phyloP scores from a whole-genome alignment of 2,329 filamentous ascomycete species.

The Pleomassaria siparia region DNA sequence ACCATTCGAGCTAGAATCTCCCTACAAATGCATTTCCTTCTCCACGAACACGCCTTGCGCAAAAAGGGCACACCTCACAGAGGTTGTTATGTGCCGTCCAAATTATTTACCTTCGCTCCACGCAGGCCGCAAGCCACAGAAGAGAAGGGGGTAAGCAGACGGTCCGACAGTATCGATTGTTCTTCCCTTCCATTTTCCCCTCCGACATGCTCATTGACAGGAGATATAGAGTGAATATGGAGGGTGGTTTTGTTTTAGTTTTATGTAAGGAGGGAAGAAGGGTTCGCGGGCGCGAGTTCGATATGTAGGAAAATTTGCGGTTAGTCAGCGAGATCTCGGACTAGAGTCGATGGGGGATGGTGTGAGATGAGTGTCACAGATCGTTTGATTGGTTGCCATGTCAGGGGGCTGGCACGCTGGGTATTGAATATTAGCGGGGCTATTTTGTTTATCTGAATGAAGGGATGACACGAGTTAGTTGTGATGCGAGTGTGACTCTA shows the following conservation, averaged over 20 bases:
- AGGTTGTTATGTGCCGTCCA: conserved; percentile 43
- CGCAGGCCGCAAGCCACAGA: conserved; percentile 40
- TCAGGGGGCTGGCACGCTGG: neutral
- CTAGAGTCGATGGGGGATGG: conserved; percentile 7
- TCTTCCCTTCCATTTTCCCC: conserved; percentile 69
- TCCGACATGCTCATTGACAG: conserved; percentile 61
- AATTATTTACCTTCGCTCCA: conserved; percentile 52
- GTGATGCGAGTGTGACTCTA: neutral
- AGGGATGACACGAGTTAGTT: neutral
- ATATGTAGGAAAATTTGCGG: conserved; percentile 18
- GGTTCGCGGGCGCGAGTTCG: conserved; percentile 17
- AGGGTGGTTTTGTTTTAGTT: conserved; percentile 45
- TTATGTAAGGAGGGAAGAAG: conserved; percentile 41
- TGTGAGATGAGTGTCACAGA: neutral
- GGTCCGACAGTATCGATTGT: conserved; percentile 20
- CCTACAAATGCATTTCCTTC: neutral
- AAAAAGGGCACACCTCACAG: neutral
- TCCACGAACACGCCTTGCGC: neutral
- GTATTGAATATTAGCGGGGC: neutral
- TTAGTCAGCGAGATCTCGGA: conserved; percentile 27
- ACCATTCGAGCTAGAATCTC: neutral
- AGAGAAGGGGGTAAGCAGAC: conserved; percentile 62
- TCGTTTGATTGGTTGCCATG: neutral
- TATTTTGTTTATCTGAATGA: too few species aligned
- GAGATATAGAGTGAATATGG: conserved; percentile 70